These are phyloP conservation scores for Kwoniella heveanensis DNA, from an alignment of 768 basidiomycete genomes.

Conservation along the genomic window DNA sequence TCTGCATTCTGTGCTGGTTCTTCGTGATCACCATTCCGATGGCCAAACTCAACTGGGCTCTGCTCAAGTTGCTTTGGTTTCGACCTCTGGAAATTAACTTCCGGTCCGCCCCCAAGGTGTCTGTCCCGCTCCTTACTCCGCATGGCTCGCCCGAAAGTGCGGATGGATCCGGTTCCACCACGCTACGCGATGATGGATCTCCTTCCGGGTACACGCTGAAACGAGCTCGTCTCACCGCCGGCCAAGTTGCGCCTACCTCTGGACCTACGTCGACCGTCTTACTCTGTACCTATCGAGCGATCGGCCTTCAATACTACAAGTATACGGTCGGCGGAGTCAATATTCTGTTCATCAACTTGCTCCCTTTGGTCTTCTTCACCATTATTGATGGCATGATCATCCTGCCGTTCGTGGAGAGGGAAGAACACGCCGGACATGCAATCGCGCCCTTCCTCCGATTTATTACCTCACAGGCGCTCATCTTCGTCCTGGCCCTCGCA, in stretches of 20 bases:
- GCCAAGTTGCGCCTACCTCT: conserved; percentile 79
- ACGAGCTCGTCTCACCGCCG: conserved; percentile 73
- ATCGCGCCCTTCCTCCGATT: conserved; percentile 69
- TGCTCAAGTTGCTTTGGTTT: conserved; percentile 76
- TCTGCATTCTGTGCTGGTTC: conserved; percentile 92
- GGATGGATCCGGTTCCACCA: conserved; percentile 30
- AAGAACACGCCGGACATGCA: conserved; percentile 62
- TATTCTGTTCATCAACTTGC: conserved; percentile 93
- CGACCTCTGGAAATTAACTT: conserved; percentile 87
- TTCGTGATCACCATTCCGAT: conserved; percentile 94
- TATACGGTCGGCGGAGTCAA: conserved; percentile 98
- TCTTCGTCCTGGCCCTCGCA: conserved; percentile 80
- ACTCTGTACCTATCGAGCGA: conserved; percentile 89
- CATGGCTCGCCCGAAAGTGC: conserved; percentile 27
- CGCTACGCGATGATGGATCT: conserved; percentile 47
- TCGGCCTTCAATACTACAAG: conserved; percentile 93
- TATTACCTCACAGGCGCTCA: conserved; percentile 71
- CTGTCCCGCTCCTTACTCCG: conserved; percentile 58
- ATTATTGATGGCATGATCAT: conserved; percentile 90
- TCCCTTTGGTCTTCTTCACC: conserved; percentile 91
- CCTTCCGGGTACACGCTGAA: conserved; percentile 64
- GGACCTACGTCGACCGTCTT: conserved; percentile 83
- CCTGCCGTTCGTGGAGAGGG: conserved; percentile 68
- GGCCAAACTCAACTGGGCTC: conserved; percentile 96
- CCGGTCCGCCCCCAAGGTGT: conserved; percentile 75